A percentile compares a stretch with the other conserved stretches of the same genome.
These are phyloP conservation scores for Macadamia integrifolia DNA, from an alignment of 164 flowering plant species.

Conservation along the genomic window DNA sequence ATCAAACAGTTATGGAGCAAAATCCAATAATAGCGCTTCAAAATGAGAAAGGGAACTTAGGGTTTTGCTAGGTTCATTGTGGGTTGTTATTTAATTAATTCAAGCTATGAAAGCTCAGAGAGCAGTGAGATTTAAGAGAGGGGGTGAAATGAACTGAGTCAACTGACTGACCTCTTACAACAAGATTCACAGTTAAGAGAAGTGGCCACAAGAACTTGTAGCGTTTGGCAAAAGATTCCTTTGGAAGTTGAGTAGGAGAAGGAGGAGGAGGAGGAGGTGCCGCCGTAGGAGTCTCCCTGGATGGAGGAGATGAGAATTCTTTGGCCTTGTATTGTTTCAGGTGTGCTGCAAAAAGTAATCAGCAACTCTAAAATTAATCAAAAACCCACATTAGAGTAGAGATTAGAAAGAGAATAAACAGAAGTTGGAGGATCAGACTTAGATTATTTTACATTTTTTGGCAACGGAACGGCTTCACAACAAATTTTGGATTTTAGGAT, in stretches of 20 bases:
- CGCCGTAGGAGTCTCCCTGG: background rate
- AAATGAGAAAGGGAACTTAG: background rate
- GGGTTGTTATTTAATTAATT: too few relatives aligned
- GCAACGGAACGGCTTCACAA: background rate
- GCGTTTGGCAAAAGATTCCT: background rate
- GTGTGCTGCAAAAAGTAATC: background rate
- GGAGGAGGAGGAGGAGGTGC: background rate
- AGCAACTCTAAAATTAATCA: background rate
- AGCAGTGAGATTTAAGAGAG: too few relatives aligned
- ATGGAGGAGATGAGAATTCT: background rate
- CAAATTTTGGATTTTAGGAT: too few relatives aligned
- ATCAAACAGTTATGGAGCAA: too few relatives aligned
- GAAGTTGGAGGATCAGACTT: too few relatives aligned
- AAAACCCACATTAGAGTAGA: background rate
- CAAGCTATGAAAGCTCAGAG: background rate
- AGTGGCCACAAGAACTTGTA: conserved; percentile 1
- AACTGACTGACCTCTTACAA: background rate
- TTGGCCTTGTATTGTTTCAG: background rate
- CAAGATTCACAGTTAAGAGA: background rate
- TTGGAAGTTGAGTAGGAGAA: background rate
- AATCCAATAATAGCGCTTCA: too few relatives aligned
- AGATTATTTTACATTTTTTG: background rate
- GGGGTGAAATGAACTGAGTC: too few relatives aligned
- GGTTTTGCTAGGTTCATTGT: background rate
- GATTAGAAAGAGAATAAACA: background rate